Percentiles rank a stretch among this genome's conserved stretches.
phyloP scores from a whole-genome alignment of 2,329 filamentous ascomycete genomes.

The Aureobasidium sp. region DNA sequence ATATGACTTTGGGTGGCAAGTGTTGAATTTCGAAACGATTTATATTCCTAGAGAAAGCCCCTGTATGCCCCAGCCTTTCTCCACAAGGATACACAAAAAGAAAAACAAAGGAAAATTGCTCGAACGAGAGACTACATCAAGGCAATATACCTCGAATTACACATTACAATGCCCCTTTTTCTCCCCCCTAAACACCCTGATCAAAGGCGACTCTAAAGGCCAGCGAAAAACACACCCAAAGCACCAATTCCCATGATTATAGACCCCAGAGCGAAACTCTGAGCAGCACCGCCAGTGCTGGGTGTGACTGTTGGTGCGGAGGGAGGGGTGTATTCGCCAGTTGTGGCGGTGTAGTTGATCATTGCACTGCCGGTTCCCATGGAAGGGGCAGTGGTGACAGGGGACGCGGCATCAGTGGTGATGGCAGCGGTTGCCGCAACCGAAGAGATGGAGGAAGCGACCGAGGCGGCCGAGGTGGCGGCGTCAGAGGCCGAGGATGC shows the following conservation, averaged over 20 bases:
- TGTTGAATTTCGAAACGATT: background rate
- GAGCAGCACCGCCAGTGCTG: background rate
- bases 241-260: background rate
- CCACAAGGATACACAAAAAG: background rate
- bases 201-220: background rate
- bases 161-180: background rate
- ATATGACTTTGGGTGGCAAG: too few relatives aligned
- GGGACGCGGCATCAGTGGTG: background rate
- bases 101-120: background rate
- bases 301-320: background rate
- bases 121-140: background rate
- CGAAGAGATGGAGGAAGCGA: background rate
- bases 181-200: background rate
- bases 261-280: background rate
- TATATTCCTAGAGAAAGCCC: background rate
- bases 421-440: background rate
- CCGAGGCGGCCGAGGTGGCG: background rate
- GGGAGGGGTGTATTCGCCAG: constrained; percentile 3
- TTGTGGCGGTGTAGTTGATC: constrained; percentile 5
- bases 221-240: background rate
- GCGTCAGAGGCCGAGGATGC: background rate
- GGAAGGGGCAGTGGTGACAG: background rate
- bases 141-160: background rate
- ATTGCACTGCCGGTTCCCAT: background rate
- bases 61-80: background rate